Evolutionary conservation across 371 early-diverging fungal genomes (phyloP).

Genomic region (Mucor piriformis): DNA sequence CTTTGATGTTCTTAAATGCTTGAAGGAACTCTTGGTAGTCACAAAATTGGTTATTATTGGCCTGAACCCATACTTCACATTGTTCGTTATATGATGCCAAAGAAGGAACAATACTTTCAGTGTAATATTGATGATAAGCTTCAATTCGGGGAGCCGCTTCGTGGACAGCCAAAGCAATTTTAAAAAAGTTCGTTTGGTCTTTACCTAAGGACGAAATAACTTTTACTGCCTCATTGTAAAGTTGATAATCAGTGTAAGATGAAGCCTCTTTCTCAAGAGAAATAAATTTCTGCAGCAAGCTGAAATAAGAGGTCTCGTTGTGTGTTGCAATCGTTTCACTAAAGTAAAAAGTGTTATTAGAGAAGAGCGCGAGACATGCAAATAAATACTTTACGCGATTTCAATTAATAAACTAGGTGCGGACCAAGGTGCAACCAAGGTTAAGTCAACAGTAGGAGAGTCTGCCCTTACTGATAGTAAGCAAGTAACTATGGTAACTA

Average conservation of each 20-base stretch:
- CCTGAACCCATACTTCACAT: slow-evolving; percentile 77
- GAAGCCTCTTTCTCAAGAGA: slow-evolving; percentile 19
- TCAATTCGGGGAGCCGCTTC: slow-evolving; percentile 77
- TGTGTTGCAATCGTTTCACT: slow-evolving; percentile 67
- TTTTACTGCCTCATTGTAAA: slow-evolving; percentile 46
- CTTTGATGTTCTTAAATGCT: slow-evolving; percentile 18
- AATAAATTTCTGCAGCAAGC: slow-evolving; percentile 56
- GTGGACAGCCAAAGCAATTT: slow-evolving; percentile 69
- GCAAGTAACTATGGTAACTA: slow-evolving; percentile 5
- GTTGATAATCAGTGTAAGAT: slow-evolving; percentile 31
- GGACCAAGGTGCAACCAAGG: slow-evolving; percentile 61
- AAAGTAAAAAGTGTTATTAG: slow-evolving; percentile 7
- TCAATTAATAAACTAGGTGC: slow-evolving; percentile 62
- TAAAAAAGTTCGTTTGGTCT: slow-evolving; percentile 42
- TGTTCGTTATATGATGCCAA: slow-evolving; percentile 44
- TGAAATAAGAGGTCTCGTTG: slow-evolving; percentile 64
- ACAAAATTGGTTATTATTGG: slow-evolving; percentile 66
- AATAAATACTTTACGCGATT: slow-evolving; percentile 61
- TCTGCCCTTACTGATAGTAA: neutral
- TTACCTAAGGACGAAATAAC: slow-evolving; percentile 9
- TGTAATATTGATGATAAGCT: slow-evolving; percentile 80
- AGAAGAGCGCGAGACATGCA: too few species aligned
- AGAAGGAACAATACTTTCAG: slow-evolving; percentile 56
- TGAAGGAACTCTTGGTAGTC: slow-evolving; percentile 35
- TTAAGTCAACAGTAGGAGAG: slow-evolving; percentile 58